These are phyloP conservation scores for Somion occarium DNA, from an alignment of 1,284 basidiomycete species.

Conservation along the genomic window DNA sequence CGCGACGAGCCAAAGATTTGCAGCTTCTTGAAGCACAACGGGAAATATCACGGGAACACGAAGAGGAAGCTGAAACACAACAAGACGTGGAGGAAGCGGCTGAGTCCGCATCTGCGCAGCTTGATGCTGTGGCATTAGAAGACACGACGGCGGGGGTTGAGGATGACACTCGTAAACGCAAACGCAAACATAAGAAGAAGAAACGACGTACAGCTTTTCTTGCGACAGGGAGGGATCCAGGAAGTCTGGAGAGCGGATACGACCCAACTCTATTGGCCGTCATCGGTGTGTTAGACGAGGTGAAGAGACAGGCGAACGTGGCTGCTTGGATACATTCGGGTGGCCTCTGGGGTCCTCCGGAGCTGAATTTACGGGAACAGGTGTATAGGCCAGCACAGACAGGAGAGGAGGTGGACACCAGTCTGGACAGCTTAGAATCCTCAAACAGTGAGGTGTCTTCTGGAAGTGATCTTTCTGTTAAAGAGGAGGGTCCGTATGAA, in stretches of 20 bases:
- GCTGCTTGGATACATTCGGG: conserved; percentile 63
- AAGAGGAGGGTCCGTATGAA: background rate
- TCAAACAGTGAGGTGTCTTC: background rate
- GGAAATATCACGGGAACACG: conserved; percentile 5
- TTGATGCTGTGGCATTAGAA: background rate
- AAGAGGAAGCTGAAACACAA: conserved; percentile 4
- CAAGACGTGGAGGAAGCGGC: background rate
- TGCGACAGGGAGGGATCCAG: conserved; percentile 11
- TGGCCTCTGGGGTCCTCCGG: conserved; percentile 40
- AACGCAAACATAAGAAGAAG: conserved; percentile 18
- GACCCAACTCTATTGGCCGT: conserved; percentile 65
- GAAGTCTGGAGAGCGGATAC: conserved; percentile 26
- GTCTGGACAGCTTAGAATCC: conserved; percentile 8
- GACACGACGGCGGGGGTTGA: background rate
- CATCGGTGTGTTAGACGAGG: conserved; percentile 63
- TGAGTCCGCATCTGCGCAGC: background rate
- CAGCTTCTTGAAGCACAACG: conserved; percentile 20
- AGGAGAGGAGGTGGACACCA: conserved; percentile 5
- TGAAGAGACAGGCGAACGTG: conserved; percentile 58
- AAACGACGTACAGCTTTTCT: conserved; percentile 16
- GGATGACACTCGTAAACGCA: conserved; percentile 17
- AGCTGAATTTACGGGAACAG: conserved; percentile 5
- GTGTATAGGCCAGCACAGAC: background rate
- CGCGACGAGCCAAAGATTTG: conserved; percentile 43
- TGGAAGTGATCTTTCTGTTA: background rate